Percentiles rank a stretch among this genome's conserved stretches.
Conservation (phyloP, 148 eudicot species). For the Nepenthes mirabilis region DNA sequence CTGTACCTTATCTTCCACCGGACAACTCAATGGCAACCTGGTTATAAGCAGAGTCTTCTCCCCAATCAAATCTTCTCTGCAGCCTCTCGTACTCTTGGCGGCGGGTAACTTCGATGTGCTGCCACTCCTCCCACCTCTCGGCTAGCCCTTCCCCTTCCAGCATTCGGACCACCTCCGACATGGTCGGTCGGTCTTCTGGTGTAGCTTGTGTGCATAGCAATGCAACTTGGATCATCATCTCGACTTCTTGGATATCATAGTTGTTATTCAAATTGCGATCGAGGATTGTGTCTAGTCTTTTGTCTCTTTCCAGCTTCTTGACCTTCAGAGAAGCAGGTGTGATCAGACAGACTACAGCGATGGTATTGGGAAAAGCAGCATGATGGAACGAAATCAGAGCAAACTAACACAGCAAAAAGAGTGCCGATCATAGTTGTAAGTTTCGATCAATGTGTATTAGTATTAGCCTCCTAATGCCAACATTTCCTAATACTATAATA, state of each 20-base stretch:
- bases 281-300: constrained; percentile 59
- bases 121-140: constrained; percentile 97
- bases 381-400: too few species aligned
- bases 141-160: constrained; percentile 97
- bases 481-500: too few species aligned
- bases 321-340: constrained; percentile 26
- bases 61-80: constrained; percentile 81
- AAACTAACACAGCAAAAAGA: too few species aligned
- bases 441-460: too few species aligned
- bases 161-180: constrained; percentile 97
- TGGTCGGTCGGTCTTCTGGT: constrained; percentile 85
- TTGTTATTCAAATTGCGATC: constrained; percentile 46
- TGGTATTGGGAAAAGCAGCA: too few species aligned
- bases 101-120: constrained; percentile 60
- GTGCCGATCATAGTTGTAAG: too few species aligned
- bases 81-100: constrained; percentile 65
- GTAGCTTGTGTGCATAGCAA: constrained; percentile 76
- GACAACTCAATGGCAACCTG: constrained; percentile 82
- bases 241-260: constrained; percentile 56
- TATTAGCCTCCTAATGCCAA: too few species aligned
- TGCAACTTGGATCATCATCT: constrained; percentile 88
- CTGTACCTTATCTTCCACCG: constrained; percentile 53
- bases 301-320: constrained; percentile 79
- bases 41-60: constrained; percentile 60
- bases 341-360: not conserved